Conservation (phyloP, 2,329 filamentous ascomycete species). For the Pseudocercospora musae region DNA sequence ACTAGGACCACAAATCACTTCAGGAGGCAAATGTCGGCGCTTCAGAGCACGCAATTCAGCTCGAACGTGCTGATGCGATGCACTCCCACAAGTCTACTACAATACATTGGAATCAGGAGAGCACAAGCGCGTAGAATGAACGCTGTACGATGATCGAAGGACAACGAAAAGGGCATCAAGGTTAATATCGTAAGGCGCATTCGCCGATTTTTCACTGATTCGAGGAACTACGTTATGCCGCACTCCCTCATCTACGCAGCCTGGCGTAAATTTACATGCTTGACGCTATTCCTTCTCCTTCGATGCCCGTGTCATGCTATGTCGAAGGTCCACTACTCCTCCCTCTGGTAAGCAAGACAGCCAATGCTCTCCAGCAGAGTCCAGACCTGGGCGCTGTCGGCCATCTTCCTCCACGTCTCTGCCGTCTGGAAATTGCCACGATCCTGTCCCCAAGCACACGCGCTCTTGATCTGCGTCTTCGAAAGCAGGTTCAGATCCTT, state of each 20-base stretch:
- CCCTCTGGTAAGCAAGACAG: constrained; percentile 38
- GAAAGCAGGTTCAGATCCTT: constrained; percentile 31
- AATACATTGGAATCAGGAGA: background rate
- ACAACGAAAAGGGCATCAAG: background rate
- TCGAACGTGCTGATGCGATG: background rate
- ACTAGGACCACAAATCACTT: too few relatives aligned
- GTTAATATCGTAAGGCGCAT: background rate
- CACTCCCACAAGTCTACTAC: background rate
- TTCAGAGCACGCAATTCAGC: too few relatives aligned
- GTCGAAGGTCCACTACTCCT: constrained; percentile 1
- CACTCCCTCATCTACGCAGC: background rate
- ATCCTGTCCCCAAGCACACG: constrained; percentile 36
- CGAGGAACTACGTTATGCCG: background rate
- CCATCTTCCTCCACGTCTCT: constrained; percentile 35
- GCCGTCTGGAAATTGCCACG: constrained; percentile 29
- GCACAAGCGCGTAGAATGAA: background rate
- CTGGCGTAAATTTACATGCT: background rate
- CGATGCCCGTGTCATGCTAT: background rate
- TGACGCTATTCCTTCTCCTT: background rate
- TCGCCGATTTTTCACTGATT: background rate
- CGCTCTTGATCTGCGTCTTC: constrained; percentile 31
- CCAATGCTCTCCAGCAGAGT: constrained; percentile 39
- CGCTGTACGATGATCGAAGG: background rate
- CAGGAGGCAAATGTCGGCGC: too few relatives aligned
- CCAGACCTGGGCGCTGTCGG: constrained; percentile 38